These are phyloP conservation scores for Tricholoma flavovirens DNA, from an alignment of 768 basidiomycete genomes.

Conservation along the genomic window DNA sequence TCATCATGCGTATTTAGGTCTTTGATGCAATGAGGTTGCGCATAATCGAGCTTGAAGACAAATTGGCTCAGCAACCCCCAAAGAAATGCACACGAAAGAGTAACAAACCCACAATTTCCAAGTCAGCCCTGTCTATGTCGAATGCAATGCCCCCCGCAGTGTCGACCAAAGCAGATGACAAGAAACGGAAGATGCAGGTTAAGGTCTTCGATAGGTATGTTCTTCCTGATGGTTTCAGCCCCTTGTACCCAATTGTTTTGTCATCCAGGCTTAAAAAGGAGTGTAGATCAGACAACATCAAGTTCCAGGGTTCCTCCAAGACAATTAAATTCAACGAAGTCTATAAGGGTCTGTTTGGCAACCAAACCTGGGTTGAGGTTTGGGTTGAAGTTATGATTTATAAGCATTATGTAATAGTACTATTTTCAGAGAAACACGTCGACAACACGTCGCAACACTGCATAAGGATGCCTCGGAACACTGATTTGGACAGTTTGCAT, in stretches of 20 bases:
- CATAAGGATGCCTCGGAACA: too few species aligned
- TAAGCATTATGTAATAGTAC: too few species aligned
- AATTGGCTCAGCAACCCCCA: slow-evolving; percentile 20
- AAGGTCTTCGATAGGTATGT: slow-evolving; percentile 34
- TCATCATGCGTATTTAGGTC: slow-evolving; percentile 17
- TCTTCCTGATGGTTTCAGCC: background rate
- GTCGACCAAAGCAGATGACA: slow-evolving; percentile 29
- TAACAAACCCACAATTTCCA: slow-evolving; percentile 1
- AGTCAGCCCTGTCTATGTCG: slow-evolving; percentile 12
- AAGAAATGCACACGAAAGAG: slow-evolving; percentile 28
- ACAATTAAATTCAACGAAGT: slow-evolving; percentile 36
- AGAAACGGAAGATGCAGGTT: slow-evolving; percentile 37
- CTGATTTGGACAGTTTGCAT: too few species aligned
- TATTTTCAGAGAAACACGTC: too few species aligned
- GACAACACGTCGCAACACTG: too few species aligned
- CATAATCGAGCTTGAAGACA: slow-evolving; percentile 30
- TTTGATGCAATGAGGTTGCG: slow-evolving; percentile 26
- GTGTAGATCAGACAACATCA: slow-evolving; percentile 31
- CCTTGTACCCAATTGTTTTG: background rate
- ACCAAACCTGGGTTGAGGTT: too few species aligned
- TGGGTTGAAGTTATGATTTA: too few species aligned
- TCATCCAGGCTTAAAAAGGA: slow-evolving; percentile 32
- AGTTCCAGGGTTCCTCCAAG: slow-evolving; percentile 35
- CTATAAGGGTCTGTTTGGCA: too few species aligned
- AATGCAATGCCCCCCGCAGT: slow-evolving; percentile 11